A percentile compares a stretch with the other conserved stretches of the same genome.
phyloP scores from a whole-genome alignment of 805 yeast genomes.

The Saccharomyces jurei region DNA sequence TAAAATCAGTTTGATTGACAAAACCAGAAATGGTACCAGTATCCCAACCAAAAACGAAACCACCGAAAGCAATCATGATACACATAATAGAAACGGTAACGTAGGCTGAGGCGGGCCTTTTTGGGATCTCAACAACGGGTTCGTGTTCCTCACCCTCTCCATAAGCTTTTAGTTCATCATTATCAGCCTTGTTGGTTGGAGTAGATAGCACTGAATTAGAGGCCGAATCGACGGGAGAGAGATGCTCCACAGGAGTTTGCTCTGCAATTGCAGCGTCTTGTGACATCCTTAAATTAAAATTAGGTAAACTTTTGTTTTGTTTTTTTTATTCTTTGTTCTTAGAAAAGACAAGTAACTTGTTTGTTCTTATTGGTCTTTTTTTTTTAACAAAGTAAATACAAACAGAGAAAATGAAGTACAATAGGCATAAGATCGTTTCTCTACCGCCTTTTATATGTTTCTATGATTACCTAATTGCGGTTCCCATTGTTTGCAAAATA shows the following conservation, averaged over 20 bases:
- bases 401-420: background rate
- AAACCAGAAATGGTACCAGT: slow-evolving; percentile 75
- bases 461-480: background rate
- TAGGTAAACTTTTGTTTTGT: background rate
- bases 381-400: background rate
- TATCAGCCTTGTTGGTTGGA: slow-evolving; percentile 26
- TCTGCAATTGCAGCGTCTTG: slow-evolving; percentile 2
- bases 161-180: slow-evolving; percentile 19
- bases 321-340: background rate
- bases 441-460: background rate
- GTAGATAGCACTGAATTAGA: slow-evolving; percentile 20
- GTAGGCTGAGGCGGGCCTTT: slow-evolving; percentile 31
- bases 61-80: slow-evolving; percentile 27
- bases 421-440: background rate
- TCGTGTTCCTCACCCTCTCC: background rate
- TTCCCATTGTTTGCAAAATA: background rate
- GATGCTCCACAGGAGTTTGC: slow-evolving; percentile 3
- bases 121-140: slow-evolving; percentile 19
- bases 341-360: background rate
- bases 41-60: slow-evolving; percentile 61
- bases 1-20: slow-evolving; percentile 37
- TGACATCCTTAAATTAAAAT: background rate
- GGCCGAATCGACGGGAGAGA: slow-evolving; percentile 11
- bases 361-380: background rate
- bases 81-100: slow-evolving; percentile 28